Evolutionary conservation across 805 yeast species (phyloP), one percentile per base, ranked within the genome.

Genomic region (Grigorovia transvaalensis): DNA sequence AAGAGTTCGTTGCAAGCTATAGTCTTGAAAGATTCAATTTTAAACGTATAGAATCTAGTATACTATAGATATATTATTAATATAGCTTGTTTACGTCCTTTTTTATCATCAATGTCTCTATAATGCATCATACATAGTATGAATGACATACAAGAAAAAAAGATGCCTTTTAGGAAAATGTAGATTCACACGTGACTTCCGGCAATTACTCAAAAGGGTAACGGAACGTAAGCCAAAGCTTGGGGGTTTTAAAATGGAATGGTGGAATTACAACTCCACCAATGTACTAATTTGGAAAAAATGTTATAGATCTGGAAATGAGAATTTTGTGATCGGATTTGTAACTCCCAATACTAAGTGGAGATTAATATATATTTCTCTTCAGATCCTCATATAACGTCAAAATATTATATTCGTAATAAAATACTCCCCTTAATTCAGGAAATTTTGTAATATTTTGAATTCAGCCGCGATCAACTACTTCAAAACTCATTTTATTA

Each of bases 201-300:
- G 38, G 38, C 38, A 33, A 33, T 33, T 33, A 11, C 38, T 13
- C 11, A 13, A 33, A 33, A 13, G 38, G 8, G 38, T 33, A 33
- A 33, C 9, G 9, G 4, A 4, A 2, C 8, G 38, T 13, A 13
- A 13, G 15, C 38, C 38, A 33, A 5, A 33, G 4, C 2, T 33
- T 8, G 38, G 15, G 38, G 15, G 8, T 33, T 13, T 33, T 5
- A 33, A 33, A 33, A 13, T 33, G 38, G 4, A 15, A 44, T 17
- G 15, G 35, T 19, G 48, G 48, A 45, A 45, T 30, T 45, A 13
- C 38, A 45, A 30, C 40, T 45, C 48, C 48, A 45, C 48, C 19
- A 12, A 9, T 13, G 15, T 5, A 33, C 38, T 11, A 33, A 33
- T 11, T 13, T 33, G 38, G 15, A 4, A 33, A 23, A 23, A 23